Evolutionary conservation across 2,329 filamentous ascomycete genomes (phyloP).

Genomic region (Pestalotiopsis sp.): DNA sequence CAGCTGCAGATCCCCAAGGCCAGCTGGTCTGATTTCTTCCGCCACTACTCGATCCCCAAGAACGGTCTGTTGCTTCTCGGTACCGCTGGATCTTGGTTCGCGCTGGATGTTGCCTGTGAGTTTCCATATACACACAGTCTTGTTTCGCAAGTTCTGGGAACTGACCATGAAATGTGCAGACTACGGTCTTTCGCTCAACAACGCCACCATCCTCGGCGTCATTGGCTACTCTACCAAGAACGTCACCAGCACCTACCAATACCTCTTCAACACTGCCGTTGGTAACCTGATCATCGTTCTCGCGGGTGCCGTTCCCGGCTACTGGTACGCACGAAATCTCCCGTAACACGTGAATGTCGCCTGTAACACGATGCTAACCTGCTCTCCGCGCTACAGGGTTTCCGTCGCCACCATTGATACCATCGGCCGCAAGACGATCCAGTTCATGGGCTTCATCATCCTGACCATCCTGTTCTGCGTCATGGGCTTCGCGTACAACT

Average conservation of each 20-base stretch:
- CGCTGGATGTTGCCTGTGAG: constrained; percentile 52
- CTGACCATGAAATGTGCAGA: constrained; percentile 12
- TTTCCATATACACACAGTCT: constrained; percentile 44
- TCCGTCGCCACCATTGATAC: constrained; percentile 75
- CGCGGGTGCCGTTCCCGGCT: constrained; percentile 78
- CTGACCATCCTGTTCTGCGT: constrained; percentile 59
- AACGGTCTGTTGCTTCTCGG: constrained; percentile 74
- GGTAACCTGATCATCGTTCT: constrained; percentile 80
- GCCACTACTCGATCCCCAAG: constrained; percentile 71
- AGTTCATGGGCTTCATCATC: constrained; percentile 64
- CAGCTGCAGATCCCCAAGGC: constrained; percentile 69
- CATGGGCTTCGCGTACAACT: constrained; percentile 65
- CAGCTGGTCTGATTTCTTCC: constrained; percentile 70
- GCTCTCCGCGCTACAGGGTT: constrained; percentile 74
- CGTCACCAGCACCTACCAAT: constrained; percentile 63
- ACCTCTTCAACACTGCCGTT: constrained; percentile 73
- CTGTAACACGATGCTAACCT: no score
- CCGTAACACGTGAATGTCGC: no score
- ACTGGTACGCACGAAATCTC: constrained; percentile 62
- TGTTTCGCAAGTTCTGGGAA: constrained; percentile 5
- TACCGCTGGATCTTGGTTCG: constrained; percentile 86
- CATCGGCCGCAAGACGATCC: constrained; percentile 77
- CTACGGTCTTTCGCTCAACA: constrained; percentile 75
- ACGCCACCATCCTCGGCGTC: constrained; percentile 68
- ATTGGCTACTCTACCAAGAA: constrained; percentile 69